Base-by-base conservation (phyloP, 2,329 filamentous ascomycete genomes). In the Lachnellula occidentalis region DNA sequence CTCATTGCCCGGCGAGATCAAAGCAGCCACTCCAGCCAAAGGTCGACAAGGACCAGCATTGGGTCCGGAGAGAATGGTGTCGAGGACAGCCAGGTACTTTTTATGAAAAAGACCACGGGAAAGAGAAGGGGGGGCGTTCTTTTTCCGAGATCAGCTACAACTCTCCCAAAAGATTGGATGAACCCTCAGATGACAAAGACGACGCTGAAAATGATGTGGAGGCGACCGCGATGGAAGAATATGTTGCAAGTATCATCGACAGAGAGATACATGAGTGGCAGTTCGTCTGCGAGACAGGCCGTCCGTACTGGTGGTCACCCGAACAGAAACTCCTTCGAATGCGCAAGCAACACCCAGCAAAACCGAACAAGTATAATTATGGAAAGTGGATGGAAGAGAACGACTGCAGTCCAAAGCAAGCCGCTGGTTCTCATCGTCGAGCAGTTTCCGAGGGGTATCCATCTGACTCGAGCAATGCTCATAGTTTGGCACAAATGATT, bases 231-330 rank as follows among this genome's bases (percentile, higher is more conserved):
- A 49, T 31, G 22, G 62, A 67, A 24, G 53, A 61, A 17, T 15
- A 61, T 15, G 58, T 63, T n/a, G 64, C 62, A 60, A 57, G 58
- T 21, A 58, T 67, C 8, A 68, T 68, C 31, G 59, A 67, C 31
- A 48, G 55, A 34, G 67, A 69, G 58, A 65, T 68, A 41, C 58
- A 55, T 14, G 66, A 68, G 55, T 69, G 66, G 66, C 62, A 68
- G 41, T 62, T 62, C 42, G 61, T 65, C 19, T 68, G 66, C 49
- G 53, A 58, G 34, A 65, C 64, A 45, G 65, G 67, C 22, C 54
- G 62, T 34, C 66, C 66, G 15, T 67, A 65, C 52, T 68, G 67
- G 64, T 69, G 66, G 65, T 67, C 62, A n/a, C 61, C 64, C 15
- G 60, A 64, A 45, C 59, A 65, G 12, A 66, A 61, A 48, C 58